Conservation (phyloP, 2,329 filamentous ascomycete species). For the Cytospora schulzeri region DNA sequence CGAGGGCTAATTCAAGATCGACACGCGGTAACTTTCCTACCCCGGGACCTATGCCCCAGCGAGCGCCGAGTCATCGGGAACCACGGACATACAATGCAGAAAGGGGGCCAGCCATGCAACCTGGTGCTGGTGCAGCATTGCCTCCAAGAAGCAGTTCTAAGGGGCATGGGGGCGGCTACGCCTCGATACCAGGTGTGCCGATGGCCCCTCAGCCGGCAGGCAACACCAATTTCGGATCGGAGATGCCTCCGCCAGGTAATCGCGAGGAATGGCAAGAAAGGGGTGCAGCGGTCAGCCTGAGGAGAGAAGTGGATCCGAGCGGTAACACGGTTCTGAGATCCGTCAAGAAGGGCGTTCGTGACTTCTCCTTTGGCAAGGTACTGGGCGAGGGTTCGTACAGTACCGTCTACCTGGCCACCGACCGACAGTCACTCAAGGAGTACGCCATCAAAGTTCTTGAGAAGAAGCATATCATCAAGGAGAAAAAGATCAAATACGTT, state of each 20-base stretch:
- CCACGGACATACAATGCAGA: constrained; percentile 63
- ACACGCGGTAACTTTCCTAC: constrained; percentile 51
- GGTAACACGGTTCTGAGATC: constrained; percentile 80
- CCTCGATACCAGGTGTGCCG: constrained; percentile 48
- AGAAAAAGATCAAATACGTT: constrained; percentile 99
- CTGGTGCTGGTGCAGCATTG: constrained; percentile 54
- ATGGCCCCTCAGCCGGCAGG: constrained; percentile 35
- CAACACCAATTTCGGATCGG: constrained; percentile 39
- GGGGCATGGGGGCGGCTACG: constrained; percentile 63
- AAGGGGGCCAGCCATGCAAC: constrained; percentile 51
- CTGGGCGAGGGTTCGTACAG: constrained; percentile 98
- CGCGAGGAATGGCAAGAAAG: constrained; percentile 96
- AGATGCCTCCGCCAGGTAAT: constrained; percentile 53
- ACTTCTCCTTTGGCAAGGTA: constrained; percentile 90
- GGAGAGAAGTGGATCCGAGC: constrained; percentile 81
- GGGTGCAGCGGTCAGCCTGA: constrained; percentile 82
- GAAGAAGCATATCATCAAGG: constrained; percentile 98
- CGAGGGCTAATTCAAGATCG: constrained; percentile 65
- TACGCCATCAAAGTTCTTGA: constrained; percentile 98
- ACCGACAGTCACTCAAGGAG: constrained; percentile 90
- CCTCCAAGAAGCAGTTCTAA: constrained; percentile 78
- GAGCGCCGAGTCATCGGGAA: constrained; percentile 71
- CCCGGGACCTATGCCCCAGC: constrained; percentile 61
- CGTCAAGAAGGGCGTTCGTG: constrained; percentile 95
- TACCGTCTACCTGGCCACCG: constrained; percentile 88